Conservation (phyloP, 2,329 filamentous ascomycete species). For the Botrytis fragariae region DNA sequence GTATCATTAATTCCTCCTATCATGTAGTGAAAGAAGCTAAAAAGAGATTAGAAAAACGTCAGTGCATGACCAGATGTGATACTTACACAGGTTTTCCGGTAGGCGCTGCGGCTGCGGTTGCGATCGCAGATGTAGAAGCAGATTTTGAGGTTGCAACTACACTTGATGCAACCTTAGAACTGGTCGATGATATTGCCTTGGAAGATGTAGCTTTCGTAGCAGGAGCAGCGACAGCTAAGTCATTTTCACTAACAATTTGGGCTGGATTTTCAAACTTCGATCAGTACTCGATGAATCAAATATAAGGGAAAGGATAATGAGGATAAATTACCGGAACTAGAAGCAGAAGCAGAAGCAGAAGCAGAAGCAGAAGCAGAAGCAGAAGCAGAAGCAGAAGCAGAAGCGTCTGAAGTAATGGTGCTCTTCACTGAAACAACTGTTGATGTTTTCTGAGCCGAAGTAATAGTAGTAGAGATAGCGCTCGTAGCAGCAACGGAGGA, state of each 20-base stretch:
- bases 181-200: not conserved
- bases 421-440: not conserved
- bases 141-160: not conserved
- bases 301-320: too few species aligned
- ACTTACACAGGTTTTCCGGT: constrained; percentile 22
- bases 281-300: not conserved
- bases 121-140: not conserved
- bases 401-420: not conserved
- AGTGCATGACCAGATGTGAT: too few species aligned
- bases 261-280: not conserved
- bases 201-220: not conserved
- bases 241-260: not conserved
- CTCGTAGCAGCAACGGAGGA: not conserved
- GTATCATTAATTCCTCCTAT: constrained; percentile 22
- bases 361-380: not conserved
- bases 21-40: constrained; percentile 24
- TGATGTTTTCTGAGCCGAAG: not conserved
- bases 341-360: not conserved
- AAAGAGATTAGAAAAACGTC: not conserved
- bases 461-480: not conserved
- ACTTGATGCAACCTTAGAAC: not conserved
- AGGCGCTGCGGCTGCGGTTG: not conserved
- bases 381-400: not conserved
- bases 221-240: not conserved
- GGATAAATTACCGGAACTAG: not conserved